Conservation (phyloP, 2,329 filamentous ascomycete genomes). For the Apiospora sp. region DNA sequence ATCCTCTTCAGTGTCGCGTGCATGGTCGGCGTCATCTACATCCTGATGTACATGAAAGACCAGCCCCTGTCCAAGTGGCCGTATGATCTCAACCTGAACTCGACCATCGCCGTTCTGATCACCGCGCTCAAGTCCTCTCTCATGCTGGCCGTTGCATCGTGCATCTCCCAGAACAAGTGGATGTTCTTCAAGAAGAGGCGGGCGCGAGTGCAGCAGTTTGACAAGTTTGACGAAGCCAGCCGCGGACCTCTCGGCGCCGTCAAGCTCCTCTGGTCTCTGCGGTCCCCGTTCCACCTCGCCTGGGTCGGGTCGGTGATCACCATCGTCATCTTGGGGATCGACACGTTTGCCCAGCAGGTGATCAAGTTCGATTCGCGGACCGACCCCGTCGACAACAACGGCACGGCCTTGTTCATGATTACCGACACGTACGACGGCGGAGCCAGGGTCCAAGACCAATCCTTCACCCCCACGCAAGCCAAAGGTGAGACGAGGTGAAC, state of each 20-base stretch:
- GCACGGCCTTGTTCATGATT: constrained; percentile 28
- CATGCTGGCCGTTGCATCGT: constrained; percentile 27
- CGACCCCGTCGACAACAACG: constrained; percentile 24
- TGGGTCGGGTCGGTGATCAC: constrained; percentile 28
- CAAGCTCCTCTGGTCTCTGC: constrained; percentile 26
- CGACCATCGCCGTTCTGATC: constrained; percentile 31
- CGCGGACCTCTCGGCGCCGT: constrained; percentile 29
- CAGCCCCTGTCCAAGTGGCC: constrained; percentile 29
- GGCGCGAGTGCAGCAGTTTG: constrained; percentile 29
- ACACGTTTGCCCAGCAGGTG: constrained; percentile 33
- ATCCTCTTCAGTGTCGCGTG: background rate
- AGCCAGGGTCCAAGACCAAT: background rate
- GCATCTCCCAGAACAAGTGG: constrained; percentile 34
- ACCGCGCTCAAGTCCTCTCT: constrained; percentile 27
- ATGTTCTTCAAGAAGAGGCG: constrained; percentile 27
- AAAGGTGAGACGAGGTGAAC: background rate
- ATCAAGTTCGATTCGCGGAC: constrained; percentile 24
- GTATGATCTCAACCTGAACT: constrained; percentile 28
- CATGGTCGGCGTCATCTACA: constrained; percentile 3
- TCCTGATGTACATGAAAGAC: constrained; percentile 19
- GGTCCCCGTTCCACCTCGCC: constrained; percentile 23
- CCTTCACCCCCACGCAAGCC: background rate
- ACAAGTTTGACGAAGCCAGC: constrained; percentile 33
- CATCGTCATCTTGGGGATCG: constrained; percentile 27
- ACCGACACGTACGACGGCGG: constrained; percentile 26